These are phyloP conservation scores for Trichoderma endophyticum DNA, from an alignment of 2,329 filamentous ascomycete species.

Conservation along the genomic window DNA sequence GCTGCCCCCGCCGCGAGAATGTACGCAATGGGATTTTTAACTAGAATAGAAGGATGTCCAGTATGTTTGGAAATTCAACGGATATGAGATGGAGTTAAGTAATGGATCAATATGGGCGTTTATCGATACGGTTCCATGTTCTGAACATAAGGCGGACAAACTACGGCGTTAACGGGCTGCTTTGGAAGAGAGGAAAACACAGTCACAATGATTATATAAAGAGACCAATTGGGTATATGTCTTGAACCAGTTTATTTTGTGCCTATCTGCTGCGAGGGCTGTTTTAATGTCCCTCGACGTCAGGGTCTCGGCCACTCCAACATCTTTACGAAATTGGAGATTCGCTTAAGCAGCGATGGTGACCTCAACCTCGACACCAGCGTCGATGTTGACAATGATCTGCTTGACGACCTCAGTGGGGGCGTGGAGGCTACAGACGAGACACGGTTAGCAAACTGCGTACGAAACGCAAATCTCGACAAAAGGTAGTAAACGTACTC, in stretches of 20 bases:
- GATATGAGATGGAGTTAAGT: not conserved
- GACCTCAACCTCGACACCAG: slow-evolving; percentile 89
- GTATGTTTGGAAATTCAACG: not conserved
- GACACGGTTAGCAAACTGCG: slow-evolving; percentile 18
- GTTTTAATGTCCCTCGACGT: slow-evolving; percentile 11
- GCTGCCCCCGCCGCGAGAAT: slow-evolving; percentile 74
- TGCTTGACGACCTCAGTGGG: slow-evolving; percentile 97
- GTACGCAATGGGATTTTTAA: slow-evolving; percentile 70
- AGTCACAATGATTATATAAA: not conserved
- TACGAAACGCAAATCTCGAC: not conserved
- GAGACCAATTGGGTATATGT: not conserved
- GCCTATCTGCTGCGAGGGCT: slow-evolving; percentile 21
- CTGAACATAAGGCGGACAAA: slow-evolving; percentile 20
- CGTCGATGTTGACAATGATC: slow-evolving; percentile 95
- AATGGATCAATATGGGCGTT: slow-evolving; percentile 14
- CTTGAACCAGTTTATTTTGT: slow-evolving; percentile 19
- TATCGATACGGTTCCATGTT: not conserved
- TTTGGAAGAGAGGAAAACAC: not conserved
- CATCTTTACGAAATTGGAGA: not conserved
- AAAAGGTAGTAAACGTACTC: slow-evolving; percentile 57
- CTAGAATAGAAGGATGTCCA: not conserved
- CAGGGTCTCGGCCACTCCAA: slow-evolving; percentile 2
- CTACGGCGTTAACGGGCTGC: slow-evolving; percentile 21
- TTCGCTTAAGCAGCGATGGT: slow-evolving; percentile 75
- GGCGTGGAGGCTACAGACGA: slow-evolving; percentile 72